These are phyloP conservation scores for Diaporthe vexans DNA, from an alignment of 2,329 filamentous ascomycete genomes.

Conservation along the genomic window DNA sequence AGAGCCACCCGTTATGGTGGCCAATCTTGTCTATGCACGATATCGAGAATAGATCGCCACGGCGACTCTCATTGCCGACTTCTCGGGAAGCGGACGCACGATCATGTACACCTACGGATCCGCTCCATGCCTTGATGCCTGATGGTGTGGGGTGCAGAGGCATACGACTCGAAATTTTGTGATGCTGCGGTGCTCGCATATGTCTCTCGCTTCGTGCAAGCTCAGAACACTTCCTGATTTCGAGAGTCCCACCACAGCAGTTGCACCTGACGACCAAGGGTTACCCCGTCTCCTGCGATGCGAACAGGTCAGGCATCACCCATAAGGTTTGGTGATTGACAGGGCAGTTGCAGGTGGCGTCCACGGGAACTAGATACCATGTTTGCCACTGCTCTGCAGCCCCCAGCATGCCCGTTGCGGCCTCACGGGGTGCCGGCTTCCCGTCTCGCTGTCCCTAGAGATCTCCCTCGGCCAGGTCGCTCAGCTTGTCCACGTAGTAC, in stretches of 20 bases:
- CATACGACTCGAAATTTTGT: not conserved
- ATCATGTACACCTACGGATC: slow-evolving; percentile 4
- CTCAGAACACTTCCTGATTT: not conserved
- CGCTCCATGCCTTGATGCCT: slow-evolving; percentile 25
- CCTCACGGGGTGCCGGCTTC: not conserved
- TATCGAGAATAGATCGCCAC: not conserved
- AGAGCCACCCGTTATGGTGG: not conserved
- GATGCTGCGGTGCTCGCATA: not conserved
- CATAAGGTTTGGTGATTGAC: not conserved
- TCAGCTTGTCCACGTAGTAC: slow-evolving; percentile 87
- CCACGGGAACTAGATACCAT: not conserved
- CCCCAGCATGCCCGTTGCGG: not conserved
- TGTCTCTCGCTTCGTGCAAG: not conserved
- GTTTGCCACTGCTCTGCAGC: not conserved
- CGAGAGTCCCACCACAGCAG: not conserved
- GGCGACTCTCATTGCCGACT: not conserved
- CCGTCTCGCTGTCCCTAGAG: not conserved
- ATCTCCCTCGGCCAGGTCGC: slow-evolving; percentile 70
- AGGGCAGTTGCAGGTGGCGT: slow-evolving; percentile 1
- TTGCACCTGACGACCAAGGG: slow-evolving; percentile 2
- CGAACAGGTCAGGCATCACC: not conserved
- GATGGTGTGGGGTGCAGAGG: slow-evolving; percentile 12
- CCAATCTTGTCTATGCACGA: not conserved
- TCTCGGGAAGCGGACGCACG: slow-evolving; percentile 12
- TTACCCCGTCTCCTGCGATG: not conserved